These are phyloP conservation scores for Arthrobotrys pseudoclavata DNA, from an alignment of 2,329 filamentous ascomycete genomes.

Conservation along the genomic window DNA sequence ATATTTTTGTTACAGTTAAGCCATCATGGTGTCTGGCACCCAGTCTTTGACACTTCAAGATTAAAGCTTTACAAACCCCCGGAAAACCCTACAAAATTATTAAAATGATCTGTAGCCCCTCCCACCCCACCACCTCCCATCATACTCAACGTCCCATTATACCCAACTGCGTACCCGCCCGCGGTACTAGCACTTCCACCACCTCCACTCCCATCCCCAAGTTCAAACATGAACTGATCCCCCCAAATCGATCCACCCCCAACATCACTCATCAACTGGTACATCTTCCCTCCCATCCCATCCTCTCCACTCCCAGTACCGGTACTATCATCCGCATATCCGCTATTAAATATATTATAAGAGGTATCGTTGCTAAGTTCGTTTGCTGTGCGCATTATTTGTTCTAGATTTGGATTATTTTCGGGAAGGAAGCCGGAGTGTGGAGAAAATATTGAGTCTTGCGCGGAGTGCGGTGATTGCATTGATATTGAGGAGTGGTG, in stretches of 20 bases:
- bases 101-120: slow-evolving; percentile 44
- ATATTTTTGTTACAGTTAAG: slow-evolving; percentile 3
- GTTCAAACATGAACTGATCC: slow-evolving; percentile 58
- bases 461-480: slow-evolving; percentile 49
- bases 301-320: slow-evolving; percentile 40
- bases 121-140: slow-evolving; percentile 32
- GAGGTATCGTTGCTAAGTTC: slow-evolving; percentile 51
- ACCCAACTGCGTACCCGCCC: slow-evolving; percentile 34
- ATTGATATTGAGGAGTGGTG: slow-evolving; percentile 55
- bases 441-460: slow-evolving; percentile 51
- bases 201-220: slow-evolving; percentile 7
- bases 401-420: slow-evolving; percentile 52
- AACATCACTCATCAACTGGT: slow-evolving; percentile 57
- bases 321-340: slow-evolving; percentile 44
- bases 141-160: slow-evolving; percentile 52
- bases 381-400: slow-evolving; percentile 52
- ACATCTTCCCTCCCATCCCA: slow-evolving; percentile 57
- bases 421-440: slow-evolving; percentile 35
- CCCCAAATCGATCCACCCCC: slow-evolving; percentile 54
- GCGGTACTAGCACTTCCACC: slow-evolving; percentile 3
- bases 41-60: neutral
- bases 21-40: slow-evolving; percentile 5
- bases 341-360: slow-evolving; percentile 58
- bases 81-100: slow-evolving; percentile 58
- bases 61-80: slow-evolving; percentile 31